Conservation (phyloP, 208 protist species). For the Acanthamoeba triangularis region DNA sequence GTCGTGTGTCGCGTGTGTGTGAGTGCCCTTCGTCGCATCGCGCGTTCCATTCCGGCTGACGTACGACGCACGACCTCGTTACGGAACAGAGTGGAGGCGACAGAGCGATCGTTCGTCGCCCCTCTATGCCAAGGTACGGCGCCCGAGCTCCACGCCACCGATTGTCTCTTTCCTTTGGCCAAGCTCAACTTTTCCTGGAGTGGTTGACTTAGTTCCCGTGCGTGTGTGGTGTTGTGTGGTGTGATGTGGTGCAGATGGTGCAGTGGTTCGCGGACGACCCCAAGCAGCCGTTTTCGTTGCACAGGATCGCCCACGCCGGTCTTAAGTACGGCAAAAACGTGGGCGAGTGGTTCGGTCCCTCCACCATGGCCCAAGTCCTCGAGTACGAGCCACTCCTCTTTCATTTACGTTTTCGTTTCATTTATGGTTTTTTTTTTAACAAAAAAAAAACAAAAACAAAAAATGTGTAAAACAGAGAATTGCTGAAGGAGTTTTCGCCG, state of each 20-base stretch:
- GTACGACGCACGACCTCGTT: no score
- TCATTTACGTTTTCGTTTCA: background rate
- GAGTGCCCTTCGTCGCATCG: no score
- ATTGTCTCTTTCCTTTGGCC: background rate
- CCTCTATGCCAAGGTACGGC: conserved; percentile 39
- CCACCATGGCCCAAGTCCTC: conserved; percentile 73
- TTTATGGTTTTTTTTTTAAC: no score
- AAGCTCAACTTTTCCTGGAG: no score
- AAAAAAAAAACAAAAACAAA: no score
- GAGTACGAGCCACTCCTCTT: background rate
- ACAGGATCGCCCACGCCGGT: conserved; percentile 74
- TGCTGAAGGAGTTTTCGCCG: conserved; percentile 26
- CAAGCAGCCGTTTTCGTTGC: conserved; percentile 78
- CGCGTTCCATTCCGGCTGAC: no score
- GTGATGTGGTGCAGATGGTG: conserved; percentile 18
- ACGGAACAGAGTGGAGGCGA: background rate
- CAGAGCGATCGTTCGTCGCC: background rate
- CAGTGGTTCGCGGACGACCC: conserved; percentile 77
- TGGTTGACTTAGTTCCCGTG: no score
- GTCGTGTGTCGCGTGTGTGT: no score
- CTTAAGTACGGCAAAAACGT: conserved; percentile 74
- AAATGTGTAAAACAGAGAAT: background rate
- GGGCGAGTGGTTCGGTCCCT: conserved; percentile 84
- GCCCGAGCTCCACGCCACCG: background rate
- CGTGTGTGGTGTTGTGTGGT: no score